Conservation (phyloP, 225 moss, liverwort and hornwort species). For the Asterella californica region DNA sequence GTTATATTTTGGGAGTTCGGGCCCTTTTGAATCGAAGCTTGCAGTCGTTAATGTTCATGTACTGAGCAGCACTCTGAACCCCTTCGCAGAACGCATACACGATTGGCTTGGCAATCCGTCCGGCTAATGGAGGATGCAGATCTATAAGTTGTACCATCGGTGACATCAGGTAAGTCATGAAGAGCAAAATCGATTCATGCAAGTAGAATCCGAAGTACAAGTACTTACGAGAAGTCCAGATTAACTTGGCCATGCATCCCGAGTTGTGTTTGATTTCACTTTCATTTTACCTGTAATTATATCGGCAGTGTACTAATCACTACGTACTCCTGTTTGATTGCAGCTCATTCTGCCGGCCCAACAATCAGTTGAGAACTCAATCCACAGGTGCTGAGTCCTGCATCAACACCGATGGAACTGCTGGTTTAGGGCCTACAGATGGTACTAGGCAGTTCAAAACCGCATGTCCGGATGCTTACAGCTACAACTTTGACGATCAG, state of each 20-base stretch:
- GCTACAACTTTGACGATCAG: slow-evolving; percentile 29
- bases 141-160: not conserved
- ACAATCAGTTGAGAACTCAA: slow-evolving; percentile 13
- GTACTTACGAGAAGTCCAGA: too few relatives aligned
- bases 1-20: too few relatives aligned
- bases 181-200: not conserved
- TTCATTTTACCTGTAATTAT: too few relatives aligned
- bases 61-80: too few relatives aligned
- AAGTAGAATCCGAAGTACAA: not conserved
- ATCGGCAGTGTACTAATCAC: too few relatives aligned
- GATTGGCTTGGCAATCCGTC: not conserved
- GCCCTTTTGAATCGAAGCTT: too few relatives aligned
- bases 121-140: not conserved
- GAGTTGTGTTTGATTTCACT: too few relatives aligned
- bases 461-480: slow-evolving; percentile 35
- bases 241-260: too few relatives aligned
- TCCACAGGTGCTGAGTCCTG: slow-evolving; percentile 23
- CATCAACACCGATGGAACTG: slow-evolving; percentile 40
- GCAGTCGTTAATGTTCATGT: too few relatives aligned
- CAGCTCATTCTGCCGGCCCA: slow-evolving; percentile 25
- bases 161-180: slow-evolving; percentile 8
- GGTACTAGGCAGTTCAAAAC: slow-evolving; percentile 30
- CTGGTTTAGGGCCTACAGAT: not conserved
- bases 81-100: slow-evolving; percentile 10
- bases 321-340: not conserved